A percentile compares a stretch with the other conserved stretches of the same genome.
Conservation (phyloP, 176 grass and related monocot genomes). For the Musa acuminata region DNA sequence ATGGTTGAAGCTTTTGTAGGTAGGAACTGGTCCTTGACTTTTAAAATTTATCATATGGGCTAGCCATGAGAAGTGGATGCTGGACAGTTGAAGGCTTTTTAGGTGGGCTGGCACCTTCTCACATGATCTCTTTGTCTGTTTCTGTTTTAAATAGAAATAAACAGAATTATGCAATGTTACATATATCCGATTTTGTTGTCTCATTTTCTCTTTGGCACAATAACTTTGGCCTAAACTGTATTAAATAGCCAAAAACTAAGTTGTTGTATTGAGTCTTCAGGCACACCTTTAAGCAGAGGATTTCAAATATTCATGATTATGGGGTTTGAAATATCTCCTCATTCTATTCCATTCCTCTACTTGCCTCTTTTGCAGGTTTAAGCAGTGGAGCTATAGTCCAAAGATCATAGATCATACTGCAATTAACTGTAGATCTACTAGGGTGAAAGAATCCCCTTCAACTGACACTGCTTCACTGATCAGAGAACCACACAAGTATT, state of each 20-base stretch:
- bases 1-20: too few relatives aligned
- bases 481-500: slow-evolving; percentile 93
- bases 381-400: slow-evolving; percentile 2
- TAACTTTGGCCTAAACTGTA: background rate
- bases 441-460: slow-evolving; percentile 33
- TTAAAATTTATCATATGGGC: too few relatives aligned
- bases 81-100: too few relatives aligned
- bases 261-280: background rate
- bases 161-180: too few relatives aligned
- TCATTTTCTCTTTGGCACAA: background rate
- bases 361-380: slow-evolving; percentile 14
- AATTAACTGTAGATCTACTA: slow-evolving; percentile 46
- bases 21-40: too few relatives aligned
- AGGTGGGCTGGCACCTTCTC: too few relatives aligned
- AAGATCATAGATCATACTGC: background rate
- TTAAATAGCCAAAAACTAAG: background rate
- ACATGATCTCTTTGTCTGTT: background rate
- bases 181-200: background rate
- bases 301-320: background rate
- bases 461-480: slow-evolving; percentile 24
- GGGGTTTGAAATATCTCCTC: background rate
- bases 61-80: too few relatives aligned
- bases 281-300: background rate
- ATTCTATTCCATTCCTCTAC: background rate
- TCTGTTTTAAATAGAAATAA: too few relatives aligned